Percentiles rank a stretch among this genome's conserved stretches.
phyloP scores from a whole-genome alignment of 2,329 filamentous ascomycete genomes.

The Cytospora schulzeri region DNA sequence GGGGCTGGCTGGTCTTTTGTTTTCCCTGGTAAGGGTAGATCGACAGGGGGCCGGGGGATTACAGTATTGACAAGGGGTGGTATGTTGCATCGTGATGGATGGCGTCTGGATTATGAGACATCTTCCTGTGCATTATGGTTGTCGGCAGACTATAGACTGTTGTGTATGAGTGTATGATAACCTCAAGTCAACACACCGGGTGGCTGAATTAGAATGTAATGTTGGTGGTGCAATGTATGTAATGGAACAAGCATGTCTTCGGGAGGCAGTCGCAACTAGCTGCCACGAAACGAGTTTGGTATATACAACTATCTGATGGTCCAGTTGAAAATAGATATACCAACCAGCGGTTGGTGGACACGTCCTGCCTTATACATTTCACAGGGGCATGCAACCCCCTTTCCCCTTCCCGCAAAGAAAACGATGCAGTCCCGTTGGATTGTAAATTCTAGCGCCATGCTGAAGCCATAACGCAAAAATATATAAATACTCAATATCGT shows the following conservation, averaged over 20 bases:
- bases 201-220: neutral
- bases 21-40: neutral
- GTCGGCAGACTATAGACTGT: neutral
- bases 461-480: neutral
- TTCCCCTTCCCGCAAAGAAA: too few relatives aligned
- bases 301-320: neutral
- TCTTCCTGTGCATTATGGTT: neutral
- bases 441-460: neutral
- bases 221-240: too few relatives aligned
- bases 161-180: neutral
- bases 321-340: neutral
- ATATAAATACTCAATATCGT: neutral
- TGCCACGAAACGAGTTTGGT: neutral
- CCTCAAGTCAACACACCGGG: neutral
- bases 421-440: neutral
- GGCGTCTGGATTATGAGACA: neutral
- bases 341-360: neutral
- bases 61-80: too few relatives aligned
- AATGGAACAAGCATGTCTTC: neutral
- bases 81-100: neutral
- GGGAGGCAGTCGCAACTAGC: neutral
- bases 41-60: too few relatives aligned
- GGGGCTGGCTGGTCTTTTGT: neutral
- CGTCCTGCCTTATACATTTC: too few relatives aligned
- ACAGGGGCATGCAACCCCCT: too few relatives aligned